These are phyloP conservation scores for Metahyphopichia silvanorum DNA, from an alignment of 805 yeast genomes.

Conservation along the genomic window DNA sequence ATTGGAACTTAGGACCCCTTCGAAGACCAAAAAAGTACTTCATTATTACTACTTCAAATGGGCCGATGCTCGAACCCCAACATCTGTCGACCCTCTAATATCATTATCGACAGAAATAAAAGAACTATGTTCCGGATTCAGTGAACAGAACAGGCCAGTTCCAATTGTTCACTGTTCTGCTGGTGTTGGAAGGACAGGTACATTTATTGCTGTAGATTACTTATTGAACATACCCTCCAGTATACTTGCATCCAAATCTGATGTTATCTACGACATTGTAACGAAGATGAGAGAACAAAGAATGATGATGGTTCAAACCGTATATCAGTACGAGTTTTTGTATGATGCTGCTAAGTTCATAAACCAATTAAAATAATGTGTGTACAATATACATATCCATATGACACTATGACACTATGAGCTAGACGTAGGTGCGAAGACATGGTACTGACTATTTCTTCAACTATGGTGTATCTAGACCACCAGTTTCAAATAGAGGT, in stretches of 20 bases:
- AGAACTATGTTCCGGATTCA: slow-evolving; percentile 3
- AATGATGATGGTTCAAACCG: slow-evolving; percentile 45
- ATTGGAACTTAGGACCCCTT: slow-evolving; percentile 17
- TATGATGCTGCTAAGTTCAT: slow-evolving; percentile 27
- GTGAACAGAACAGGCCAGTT: slow-evolving; percentile 5
- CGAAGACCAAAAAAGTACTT: slow-evolving; percentile 21
- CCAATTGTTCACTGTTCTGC: slow-evolving; percentile 45
- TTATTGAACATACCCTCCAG: slow-evolving; percentile 13
- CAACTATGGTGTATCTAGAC: too few species aligned
- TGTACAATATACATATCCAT: too few species aligned
- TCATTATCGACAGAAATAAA: slow-evolving; percentile 18
- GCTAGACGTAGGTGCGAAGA: too few species aligned
- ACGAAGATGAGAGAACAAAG: slow-evolving; percentile 26
- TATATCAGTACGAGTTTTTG: slow-evolving; percentile 33
- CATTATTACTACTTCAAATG: slow-evolving; percentile 43
- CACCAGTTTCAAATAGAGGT: too few species aligned
- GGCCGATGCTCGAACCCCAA: slow-evolving; percentile 44
- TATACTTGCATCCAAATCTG: slow-evolving; percentile 7
- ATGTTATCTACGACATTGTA: slow-evolving; percentile 27
- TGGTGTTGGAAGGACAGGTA: slow-evolving; percentile 47
- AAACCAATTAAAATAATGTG: too few species aligned
- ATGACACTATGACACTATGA: too few species aligned
- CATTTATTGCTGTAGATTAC: slow-evolving; percentile 36
- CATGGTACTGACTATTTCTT: too few species aligned
- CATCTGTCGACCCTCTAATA: slow-evolving; percentile 26